Percentiles rank a stretch among this genome's conserved stretches.
Evolutionary conservation across 805 yeast genomes (phyloP).

Genomic region (Lachancea cidri): DNA sequence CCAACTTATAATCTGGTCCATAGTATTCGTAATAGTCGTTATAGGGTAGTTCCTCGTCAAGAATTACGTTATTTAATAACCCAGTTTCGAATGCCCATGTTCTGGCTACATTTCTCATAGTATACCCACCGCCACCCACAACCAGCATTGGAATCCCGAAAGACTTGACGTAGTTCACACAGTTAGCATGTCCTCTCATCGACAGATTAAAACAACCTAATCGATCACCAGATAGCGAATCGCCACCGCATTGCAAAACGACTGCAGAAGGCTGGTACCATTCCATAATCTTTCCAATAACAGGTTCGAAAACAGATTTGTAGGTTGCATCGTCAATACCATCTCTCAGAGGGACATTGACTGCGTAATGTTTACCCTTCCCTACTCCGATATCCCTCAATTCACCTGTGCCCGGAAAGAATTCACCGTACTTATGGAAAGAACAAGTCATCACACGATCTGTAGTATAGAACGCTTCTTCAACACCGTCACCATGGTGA

Average conservation of each 20-base stretch:
- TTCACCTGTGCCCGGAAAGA: conserved; percentile 92
- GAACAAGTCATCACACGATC: conserved; percentile 96
- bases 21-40: conserved; percentile 96
- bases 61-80: conserved; percentile 60
- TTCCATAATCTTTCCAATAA: conserved; percentile 67
- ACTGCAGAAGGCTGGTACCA: conserved; percentile 95
- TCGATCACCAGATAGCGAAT: conserved; percentile 91
- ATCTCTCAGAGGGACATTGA: conserved; percentile 83
- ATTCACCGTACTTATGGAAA: conserved; percentile 91
- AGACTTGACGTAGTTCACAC: conserved; percentile 80
- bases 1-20: conserved; percentile 94
- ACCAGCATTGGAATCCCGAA: conserved; percentile 90
- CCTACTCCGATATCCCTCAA: conserved; percentile 80
- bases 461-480: conserved; percentile 91
- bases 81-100: conserved; percentile 95
- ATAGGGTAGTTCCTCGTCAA: conserved; percentile 73
- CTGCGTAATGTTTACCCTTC: conserved; percentile 74
- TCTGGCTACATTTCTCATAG: conserved; percentile 94
- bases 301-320: conserved; percentile 84
- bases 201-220: conserved; percentile 93
- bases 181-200: conserved; percentile 93
- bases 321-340: conserved; percentile 85
- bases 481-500: conserved; percentile 98
- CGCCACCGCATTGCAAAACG: conserved; percentile 98
- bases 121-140: conserved; percentile 97